Evolutionary conservation across 176 grass and related monocot genomes (phyloP).

Genomic region (Saccharum spontaneum): DNA sequence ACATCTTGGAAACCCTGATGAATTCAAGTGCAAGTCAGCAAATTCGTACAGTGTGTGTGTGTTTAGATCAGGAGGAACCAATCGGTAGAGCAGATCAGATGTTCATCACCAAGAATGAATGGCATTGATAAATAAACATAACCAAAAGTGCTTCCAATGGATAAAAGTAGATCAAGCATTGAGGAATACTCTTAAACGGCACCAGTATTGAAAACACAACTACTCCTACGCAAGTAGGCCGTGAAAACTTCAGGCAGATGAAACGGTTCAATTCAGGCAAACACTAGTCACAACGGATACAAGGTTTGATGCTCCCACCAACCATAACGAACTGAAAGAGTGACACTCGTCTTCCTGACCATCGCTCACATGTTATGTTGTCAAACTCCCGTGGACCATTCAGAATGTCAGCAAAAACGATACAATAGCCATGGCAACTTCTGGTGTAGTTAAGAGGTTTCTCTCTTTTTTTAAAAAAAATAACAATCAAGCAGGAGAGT

Average conservation of each 20-base stretch:
- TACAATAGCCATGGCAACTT: no score
- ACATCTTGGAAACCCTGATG: neutral
- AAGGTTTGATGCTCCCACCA: neutral
- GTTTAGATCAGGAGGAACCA: neutral
- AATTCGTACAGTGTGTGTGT: neutral
- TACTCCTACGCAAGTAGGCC: neutral
- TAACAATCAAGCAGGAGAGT: no score
- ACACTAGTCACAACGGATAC: neutral
- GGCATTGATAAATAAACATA: neutral
- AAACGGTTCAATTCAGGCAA: neutral
- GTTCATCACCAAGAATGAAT: constrained; percentile 3
- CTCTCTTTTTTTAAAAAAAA: no score
- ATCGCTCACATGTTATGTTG: no score
- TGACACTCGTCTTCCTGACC: neutral
- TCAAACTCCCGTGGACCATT: no score
- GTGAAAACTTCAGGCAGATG: neutral
- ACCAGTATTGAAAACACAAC: constrained; percentile 9
- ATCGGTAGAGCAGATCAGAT: neutral
- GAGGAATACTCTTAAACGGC: neutral
- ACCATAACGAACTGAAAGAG: neutral
- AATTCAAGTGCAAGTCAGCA: neutral
- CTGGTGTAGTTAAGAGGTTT: no score
- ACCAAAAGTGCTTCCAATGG: neutral
- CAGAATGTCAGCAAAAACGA: no score
- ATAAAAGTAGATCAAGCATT: neutral